Conservation (phyloP, 805 yeast genomes). For the Ogataea naganishii region DNA sequence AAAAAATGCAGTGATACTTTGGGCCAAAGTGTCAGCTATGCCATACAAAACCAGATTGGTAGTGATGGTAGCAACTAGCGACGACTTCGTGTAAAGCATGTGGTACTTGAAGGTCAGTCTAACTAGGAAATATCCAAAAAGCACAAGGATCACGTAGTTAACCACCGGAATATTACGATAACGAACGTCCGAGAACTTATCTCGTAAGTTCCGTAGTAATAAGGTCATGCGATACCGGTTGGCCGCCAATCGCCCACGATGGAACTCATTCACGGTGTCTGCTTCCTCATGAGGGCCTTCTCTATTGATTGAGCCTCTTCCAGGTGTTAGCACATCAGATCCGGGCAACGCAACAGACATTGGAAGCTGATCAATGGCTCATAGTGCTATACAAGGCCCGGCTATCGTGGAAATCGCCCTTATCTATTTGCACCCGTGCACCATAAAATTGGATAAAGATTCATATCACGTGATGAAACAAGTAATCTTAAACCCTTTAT, state of each 20-base stretch:
- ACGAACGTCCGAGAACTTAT: constrained; percentile 9
- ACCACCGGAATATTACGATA: constrained; percentile 44
- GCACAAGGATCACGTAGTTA: constrained; percentile 42
- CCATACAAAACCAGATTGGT: constrained; percentile 80
- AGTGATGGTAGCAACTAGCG: constrained; percentile 69
- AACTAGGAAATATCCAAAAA: constrained; percentile 40
- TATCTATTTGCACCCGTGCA: no score
- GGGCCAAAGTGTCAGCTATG: constrained; percentile 88
- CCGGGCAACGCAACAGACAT: constrained; percentile 2
- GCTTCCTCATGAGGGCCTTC: no score
- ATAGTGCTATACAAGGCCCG: no score
- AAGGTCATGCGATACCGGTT: no score
- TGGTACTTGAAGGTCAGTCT: constrained; percentile 52
- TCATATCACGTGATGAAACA: no score
- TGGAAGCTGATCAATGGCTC: no score
- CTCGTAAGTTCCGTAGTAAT: constrained; percentile 1
- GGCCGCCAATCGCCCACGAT: not conserved
- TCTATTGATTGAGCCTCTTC: no score
- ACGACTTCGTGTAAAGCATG: constrained; percentile 49
- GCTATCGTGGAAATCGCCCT: no score
- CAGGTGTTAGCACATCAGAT: not conserved
- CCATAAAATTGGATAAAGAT: no score
- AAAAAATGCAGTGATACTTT: constrained; percentile 39
- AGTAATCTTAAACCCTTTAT: no score
- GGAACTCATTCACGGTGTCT: no score